Base-by-base conservation (phyloP, 2,329 filamentous ascomycete genomes). In the Botrytis cinerea region DNA sequence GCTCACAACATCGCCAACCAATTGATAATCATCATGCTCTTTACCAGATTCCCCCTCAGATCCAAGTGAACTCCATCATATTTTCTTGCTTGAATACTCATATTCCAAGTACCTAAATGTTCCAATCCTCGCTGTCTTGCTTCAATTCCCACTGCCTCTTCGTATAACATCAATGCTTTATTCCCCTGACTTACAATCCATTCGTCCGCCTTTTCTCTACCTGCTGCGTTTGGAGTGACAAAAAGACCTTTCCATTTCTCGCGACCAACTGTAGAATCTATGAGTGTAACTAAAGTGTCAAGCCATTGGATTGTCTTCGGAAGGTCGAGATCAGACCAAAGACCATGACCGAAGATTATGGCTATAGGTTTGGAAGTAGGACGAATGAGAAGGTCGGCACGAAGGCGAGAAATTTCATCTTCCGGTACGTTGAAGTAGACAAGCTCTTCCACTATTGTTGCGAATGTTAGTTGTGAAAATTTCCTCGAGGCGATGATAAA, bases 61-160 rank as follows among this genome's bases (percentile, higher is more conserved):
- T 86, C 84, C 73, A 86, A 79, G 79, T 86, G 84, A 66, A 86
- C 84, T 5, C 84, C 84, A 79, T 86, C 85, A 76, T 84, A 85
- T 74, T 84, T 82, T 38, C 80, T 83, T n/a, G 81, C 82, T 76
- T 86, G 85, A 72, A 86, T 83, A 74, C 83, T 85, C 84, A 85
- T 86, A 75, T 86, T 86, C 84, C 84, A 86, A 46, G 85, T 86
- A 16, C 85, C 85, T 54, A 86, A 78, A 77, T 85, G 82, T 73
- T 86, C 84, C 32, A 86, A 78, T 1, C 83, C 81, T 64, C 80
- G 80, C 74, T 79, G 81, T 59, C 10, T n/a, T 8, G 73, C 77
- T 48, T 76, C 77, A 46, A 76, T 73, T 9, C 73, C 73, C 8
- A 71, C 77, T 75, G 35, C 79, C 74, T 84, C 82, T 78, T 86